Evolutionary conservation across 2,329 filamentous ascomycete species (phyloP).

Genomic region (Myriosclerotinia duriaeana): DNA sequence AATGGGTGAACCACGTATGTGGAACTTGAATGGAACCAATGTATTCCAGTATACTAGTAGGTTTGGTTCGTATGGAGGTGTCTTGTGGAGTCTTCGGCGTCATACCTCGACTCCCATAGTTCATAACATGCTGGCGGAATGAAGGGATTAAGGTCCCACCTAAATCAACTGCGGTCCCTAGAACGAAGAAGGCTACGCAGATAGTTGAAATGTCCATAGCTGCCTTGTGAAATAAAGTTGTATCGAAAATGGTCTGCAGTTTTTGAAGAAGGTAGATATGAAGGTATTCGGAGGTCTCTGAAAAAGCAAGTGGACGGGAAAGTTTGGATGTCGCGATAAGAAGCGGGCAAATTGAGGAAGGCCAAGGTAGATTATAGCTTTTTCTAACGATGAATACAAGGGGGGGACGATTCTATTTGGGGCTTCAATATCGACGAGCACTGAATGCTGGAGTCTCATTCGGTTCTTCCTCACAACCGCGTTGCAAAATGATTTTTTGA

Average conservation of each 20-base stretch:
- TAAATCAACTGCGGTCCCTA: constrained; percentile 34
- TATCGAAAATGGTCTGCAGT: neutral
- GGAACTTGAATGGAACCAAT: constrained; percentile 56
- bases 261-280: no score
- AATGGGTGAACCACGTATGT: constrained; percentile 86
- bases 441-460: no score
- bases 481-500: no score
- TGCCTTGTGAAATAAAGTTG: constrained; percentile 24
- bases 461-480: no score
- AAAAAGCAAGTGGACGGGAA: no score
- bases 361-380: no score
- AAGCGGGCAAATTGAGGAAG: no score
- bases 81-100: constrained; percentile 18
- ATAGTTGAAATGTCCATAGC: constrained; percentile 33
- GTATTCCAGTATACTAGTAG: constrained; percentile 26
- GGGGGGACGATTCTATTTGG: no score
- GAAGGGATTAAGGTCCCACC: constrained; percentile 37
- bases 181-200: constrained; percentile 37
- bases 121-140: constrained; percentile 38
- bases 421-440: no score
- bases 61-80: constrained; percentile 4
- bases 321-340: neutral
- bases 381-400: no score
- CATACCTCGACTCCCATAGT: constrained; percentile 38
- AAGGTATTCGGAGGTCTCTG: no score